Base-by-base conservation (phyloP, 371 early-diverging fungal genomes). In the Mortierella sp. region DNA sequence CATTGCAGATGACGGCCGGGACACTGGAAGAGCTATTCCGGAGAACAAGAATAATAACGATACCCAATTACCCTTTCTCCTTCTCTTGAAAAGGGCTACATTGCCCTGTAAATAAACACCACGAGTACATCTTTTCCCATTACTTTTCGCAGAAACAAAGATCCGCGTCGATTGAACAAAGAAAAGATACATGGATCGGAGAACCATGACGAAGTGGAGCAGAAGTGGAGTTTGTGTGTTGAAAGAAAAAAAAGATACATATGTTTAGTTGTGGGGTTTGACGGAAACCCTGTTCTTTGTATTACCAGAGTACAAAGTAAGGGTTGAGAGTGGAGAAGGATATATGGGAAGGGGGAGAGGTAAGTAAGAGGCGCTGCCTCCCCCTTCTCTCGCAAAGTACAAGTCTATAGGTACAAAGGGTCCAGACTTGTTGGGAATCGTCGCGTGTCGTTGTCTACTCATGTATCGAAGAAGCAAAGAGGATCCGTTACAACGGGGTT, bases 371-470 rank as follows among this genome's bases (percentile, higher is more conserved):
- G 6, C 43, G 43, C 9, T 13, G 48, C 13, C 48, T 9, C 48
- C 48, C 48, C 13, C 48, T 46, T 13, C 13, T 11, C 48, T 46
- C 5, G 13, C 13, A 46, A 9, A 16, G 28, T 28, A 37, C 64
- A 37, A 64, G 37, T 64, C 64, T 64, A 64, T 24, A 64, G 5
- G 64, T 64, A 64, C 64, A 19, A 37, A 5, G 79, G 74, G 37
- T 78, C 74, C 40, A 78, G 70, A 34, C 34, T 26, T 37, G 79
- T 78, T 21, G 79, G 79, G 71, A 78, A 78, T 31, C 79, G 79
- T 53, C 74, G 53, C 51, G 64, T 34, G 26, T 71, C 61, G 51
- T 61, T 69, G 28, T 77, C 77, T 76, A 76, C 70, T 16, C 57
- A 46, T 14, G 74, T 69, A n/a, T 77, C 44, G 55, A 48, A 73